Base-by-base conservation (phyloP, 768 basidiomycete genomes). In the Mycena olivaceomarginata region DNA sequence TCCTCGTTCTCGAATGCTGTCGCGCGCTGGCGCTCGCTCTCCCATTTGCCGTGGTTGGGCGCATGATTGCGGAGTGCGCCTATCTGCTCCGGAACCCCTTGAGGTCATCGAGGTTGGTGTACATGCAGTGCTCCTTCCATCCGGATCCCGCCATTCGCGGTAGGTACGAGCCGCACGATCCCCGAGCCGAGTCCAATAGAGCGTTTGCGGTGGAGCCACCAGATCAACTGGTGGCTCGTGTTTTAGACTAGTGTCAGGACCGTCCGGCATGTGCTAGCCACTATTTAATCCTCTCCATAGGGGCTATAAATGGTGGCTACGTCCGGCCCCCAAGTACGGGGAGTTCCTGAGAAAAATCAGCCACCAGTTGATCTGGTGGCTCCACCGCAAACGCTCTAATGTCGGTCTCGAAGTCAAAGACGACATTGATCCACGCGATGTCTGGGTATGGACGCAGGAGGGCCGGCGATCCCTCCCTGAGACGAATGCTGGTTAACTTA, bases 101-200 rank as follows among this genome's bases (percentile, higher is more conserved):
- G 18, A 93, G 82, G 16, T 85, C 86, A 72, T 92, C 91, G n/a
- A 93, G 85, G 76, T 88, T 89, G 20, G 92, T 93, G 80, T 88
- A 90, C 56, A 92, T 79, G 7, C 86, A 85, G 76, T 90, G 88
- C 2, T 89, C 91, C 76, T 89, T 89, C 92, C 92, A 93, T 8
- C 75, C 79, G 12, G n/a, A n/a, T n/a, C n/a, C n/a, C n/a, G n/a
- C 88, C 88, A 39, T 81, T 77, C 1, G 85, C 53, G 25, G 85
- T 84, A 5, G 87, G 90, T 11, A 92, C 86, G 15, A 92, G 84
- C n/a, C 90, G 88, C 73, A 89, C 84, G 68, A 92, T 75, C 20
- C 88, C 91, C 39, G 85, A 85, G 0, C 82, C 86, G 87, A 18
- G 7, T 8, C 86, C 83, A 16, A 82, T 82, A n/a, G n/a, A n/a